phyloP scores from a whole-genome alignment of 192 early-diverging fungal species.

The Coemansia reversa region DNA sequence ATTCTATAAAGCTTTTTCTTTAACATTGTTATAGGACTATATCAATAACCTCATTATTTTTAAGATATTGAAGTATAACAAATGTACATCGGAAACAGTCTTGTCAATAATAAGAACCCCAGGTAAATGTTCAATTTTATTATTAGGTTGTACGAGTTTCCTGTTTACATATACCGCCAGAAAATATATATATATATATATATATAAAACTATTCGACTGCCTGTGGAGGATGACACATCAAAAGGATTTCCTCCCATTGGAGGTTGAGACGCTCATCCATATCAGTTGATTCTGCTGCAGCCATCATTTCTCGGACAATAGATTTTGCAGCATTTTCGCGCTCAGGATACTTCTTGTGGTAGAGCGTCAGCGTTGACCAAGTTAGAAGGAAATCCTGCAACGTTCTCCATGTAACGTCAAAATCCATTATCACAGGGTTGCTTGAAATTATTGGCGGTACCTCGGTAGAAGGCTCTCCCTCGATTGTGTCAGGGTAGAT shows the following conservation, averaged over 20 bases:
- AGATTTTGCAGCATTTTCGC: slow-evolving; percentile 10
- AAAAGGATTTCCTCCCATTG: slow-evolving; percentile 39
- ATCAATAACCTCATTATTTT: no score
- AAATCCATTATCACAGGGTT: slow-evolving; percentile 25
- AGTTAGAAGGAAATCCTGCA: slow-evolving; percentile 28
- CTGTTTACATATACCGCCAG: no score
- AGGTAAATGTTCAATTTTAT: no score
- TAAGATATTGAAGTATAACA: no score
- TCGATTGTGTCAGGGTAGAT: slow-evolving; percentile 24
- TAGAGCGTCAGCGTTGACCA: slow-evolving; percentile 20
- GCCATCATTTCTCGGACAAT: slow-evolving; percentile 33
- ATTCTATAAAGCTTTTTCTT: no score
- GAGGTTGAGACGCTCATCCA: slow-evolving; percentile 29
- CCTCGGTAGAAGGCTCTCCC: slow-evolving; percentile 9
- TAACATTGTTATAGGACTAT: no score
- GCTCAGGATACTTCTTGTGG: slow-evolving; percentile 25
- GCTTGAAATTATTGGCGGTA: slow-evolving; percentile 8
- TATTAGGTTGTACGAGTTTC: no score
- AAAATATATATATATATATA: no score
- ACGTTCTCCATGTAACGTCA: slow-evolving; percentile 22
- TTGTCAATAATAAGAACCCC: no score
- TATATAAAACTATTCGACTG: neutral
- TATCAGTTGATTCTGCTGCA: slow-evolving; percentile 19
- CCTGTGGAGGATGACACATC: slow-evolving; percentile 23
- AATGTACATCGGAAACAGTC: no score